Conservation (phyloP, 257 asterid species). For the Ehretia macrophylla region DNA sequence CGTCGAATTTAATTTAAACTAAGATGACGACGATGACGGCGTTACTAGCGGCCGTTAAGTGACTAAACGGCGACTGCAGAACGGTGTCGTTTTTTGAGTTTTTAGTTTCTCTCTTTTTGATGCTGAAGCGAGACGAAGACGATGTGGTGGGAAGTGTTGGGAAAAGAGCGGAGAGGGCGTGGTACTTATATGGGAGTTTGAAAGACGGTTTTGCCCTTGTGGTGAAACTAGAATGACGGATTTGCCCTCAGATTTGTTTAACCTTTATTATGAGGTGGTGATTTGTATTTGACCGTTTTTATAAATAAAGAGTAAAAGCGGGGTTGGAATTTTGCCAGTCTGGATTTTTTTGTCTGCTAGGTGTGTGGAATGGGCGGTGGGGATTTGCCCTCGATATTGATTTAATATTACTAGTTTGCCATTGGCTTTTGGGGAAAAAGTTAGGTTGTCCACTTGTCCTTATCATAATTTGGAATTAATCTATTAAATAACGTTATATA, state of each 20-base stretch:
- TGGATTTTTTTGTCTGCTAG: slow-evolving; percentile 15
- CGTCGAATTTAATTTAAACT: too few relatives aligned
- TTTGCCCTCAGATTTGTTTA: slow-evolving; percentile 46
- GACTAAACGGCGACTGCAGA: neutral
- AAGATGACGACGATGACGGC: neutral
- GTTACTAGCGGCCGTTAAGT: neutral
- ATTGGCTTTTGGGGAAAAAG: neutral
- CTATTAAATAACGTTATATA: too few relatives aligned
- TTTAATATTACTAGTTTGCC: neutral
- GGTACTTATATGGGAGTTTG: slow-evolving; percentile 35
- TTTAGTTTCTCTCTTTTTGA: too few relatives aligned
- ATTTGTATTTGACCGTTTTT: slow-evolving; percentile 57
- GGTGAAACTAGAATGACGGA: neutral
- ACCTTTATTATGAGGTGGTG: slow-evolving; percentile 31
- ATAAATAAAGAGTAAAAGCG: neutral
- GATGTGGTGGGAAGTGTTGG: slow-evolving; percentile 36
- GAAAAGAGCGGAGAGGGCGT: slow-evolving; percentile 40
- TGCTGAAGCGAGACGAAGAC: slow-evolving; percentile 18
- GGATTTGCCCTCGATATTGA: neutral
- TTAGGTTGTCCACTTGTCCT: neutral
- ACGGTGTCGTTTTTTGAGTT: slow-evolving; percentile 13
- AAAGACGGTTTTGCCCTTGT: slow-evolving; percentile 45
- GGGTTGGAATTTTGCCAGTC: slow-evolving; percentile 21
- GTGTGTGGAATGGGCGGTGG: neutral
- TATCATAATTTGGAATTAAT: too few relatives aligned